These are phyloP conservation scores for Mortierella hygrophila DNA, from an alignment of 192 early-diverging fungal species.

Conservation along the genomic window DNA sequence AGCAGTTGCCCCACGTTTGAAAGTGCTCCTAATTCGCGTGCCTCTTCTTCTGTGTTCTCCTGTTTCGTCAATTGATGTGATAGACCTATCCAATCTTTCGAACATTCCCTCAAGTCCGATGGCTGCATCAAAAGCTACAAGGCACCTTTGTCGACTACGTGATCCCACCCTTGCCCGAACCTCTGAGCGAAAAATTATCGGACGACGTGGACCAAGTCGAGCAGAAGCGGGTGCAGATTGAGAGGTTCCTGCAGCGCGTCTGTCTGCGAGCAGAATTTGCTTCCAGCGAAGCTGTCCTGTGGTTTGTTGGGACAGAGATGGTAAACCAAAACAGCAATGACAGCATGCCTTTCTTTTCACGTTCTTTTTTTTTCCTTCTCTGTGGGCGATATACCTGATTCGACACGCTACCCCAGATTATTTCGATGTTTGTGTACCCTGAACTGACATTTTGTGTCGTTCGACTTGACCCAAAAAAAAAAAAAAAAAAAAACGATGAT, in stretches of 20 bases:
- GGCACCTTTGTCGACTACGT: constrained; percentile 49
- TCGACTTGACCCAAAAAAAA: background rate
- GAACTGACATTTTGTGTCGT: background rate
- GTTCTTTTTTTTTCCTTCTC: background rate
- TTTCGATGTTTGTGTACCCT: background rate
- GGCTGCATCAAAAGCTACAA: constrained; percentile 60
- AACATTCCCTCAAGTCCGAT: constrained; percentile 64
- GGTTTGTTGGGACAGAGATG: constrained; percentile 69
- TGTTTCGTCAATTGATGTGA: background rate
- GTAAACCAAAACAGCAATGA: constrained; percentile 37
- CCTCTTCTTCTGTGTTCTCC: background rate
- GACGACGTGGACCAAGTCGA: constrained; percentile 69
- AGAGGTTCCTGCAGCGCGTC: constrained; percentile 59
- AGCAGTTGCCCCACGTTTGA: background rate
- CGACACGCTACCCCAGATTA: background rate
- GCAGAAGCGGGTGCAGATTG: constrained; percentile 63
- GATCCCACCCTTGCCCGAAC: constrained; percentile 62
- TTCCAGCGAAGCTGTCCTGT: constrained; percentile 52
- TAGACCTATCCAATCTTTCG: constrained; percentile 60
- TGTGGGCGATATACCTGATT: background rate
- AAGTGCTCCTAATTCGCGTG: background rate
- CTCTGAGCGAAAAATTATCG: constrained; percentile 50
- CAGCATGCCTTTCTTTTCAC: background rate
- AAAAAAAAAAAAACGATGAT: background rate
- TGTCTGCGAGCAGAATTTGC: constrained; percentile 54